Conservation (phyloP, 176 grass and related monocot species). For the Aegilops umbellulata region DNA sequence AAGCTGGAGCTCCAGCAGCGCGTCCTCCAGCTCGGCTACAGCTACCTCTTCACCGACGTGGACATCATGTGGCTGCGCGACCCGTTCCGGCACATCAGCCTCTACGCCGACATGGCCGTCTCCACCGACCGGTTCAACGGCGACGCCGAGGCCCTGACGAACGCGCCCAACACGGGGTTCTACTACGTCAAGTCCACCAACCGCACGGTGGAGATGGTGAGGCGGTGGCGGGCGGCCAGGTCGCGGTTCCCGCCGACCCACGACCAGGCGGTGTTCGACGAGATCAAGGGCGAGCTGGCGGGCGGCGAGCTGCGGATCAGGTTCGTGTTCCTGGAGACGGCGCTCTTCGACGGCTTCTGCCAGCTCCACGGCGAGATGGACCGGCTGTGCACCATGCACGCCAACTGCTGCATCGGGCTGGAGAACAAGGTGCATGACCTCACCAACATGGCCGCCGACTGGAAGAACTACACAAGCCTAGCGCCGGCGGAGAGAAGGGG, state of each 20-base stretch:
- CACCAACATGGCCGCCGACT: constrained; percentile 13
- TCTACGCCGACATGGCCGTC: constrained; percentile 38
- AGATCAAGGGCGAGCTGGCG: neutral
- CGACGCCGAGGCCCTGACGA: neutral
- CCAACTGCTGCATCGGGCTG: constrained; percentile 54
- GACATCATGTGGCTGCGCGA: constrained; percentile 59
- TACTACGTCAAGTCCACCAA: constrained; percentile 44
- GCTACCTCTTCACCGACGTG: constrained; percentile 63
- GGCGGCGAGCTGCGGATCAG: neutral
- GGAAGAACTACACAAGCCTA: constrained; percentile 47
- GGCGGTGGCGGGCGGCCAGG: constrained; percentile 41
- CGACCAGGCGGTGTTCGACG: constrained; percentile 48
- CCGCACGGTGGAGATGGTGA: constrained; percentile 26
- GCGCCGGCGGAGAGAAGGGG: neutral
- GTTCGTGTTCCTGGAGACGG: neutral
- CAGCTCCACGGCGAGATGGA: constrained; percentile 10
- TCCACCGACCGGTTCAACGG: constrained; percentile 44
- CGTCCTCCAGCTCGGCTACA: constrained; percentile 69
- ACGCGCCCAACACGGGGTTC: constrained; percentile 53
- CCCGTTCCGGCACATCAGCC: constrained; percentile 46
- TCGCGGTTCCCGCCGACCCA: constrained; percentile 17
- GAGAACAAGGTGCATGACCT: constrained; percentile 49
- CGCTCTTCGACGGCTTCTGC: constrained; percentile 8
- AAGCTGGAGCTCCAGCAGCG: constrained; percentile 49
- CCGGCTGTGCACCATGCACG: constrained; percentile 53